Conservation (phyloP, 352 stramenopile species). For the Thalassiosira allenii region DNA sequence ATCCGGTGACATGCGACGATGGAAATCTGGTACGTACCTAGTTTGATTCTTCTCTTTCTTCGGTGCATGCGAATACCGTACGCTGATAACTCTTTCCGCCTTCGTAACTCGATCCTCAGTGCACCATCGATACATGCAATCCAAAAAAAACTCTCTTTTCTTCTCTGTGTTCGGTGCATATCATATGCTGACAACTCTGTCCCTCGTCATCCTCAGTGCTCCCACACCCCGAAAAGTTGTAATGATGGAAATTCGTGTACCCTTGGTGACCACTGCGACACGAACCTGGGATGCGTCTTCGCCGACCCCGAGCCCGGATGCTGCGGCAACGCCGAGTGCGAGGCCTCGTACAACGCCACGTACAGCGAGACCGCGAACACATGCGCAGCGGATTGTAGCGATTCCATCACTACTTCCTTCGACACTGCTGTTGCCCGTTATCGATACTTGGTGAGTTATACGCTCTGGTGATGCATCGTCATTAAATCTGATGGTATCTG, state of each 20-base stretch:
- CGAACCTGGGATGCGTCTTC: constrained; percentile 4
- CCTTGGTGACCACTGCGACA: constrained; percentile 6
- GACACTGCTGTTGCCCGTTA: background rate
- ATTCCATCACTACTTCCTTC: constrained; percentile 1
- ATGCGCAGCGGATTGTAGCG: background rate
- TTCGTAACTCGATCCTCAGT: too few relatives aligned
- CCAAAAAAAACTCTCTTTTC: too few relatives aligned
- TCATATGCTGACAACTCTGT: too few relatives aligned
- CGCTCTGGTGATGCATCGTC: too few relatives aligned
- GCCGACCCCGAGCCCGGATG: background rate
- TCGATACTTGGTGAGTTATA: too few relatives aligned
- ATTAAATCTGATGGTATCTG: too few relatives aligned
- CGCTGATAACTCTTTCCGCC: too few relatives aligned
- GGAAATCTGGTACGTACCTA: background rate
- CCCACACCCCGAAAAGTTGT: constrained; percentile 4
- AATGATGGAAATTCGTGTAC: constrained; percentile 21
- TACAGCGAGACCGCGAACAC: background rate
- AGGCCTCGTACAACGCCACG: too few relatives aligned
- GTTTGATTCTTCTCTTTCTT: background rate
- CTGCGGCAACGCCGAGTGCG: constrained; percentile 17
- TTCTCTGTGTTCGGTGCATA: too few relatives aligned
- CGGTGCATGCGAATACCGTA: background rate
- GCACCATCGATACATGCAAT: constrained; percentile 21
- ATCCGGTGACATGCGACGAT: constrained; percentile 4
- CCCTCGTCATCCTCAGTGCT: too few relatives aligned